These are phyloP conservation scores for Microcyclospora pomicola DNA, from an alignment of 2,329 filamentous ascomycete species.

Conservation along the genomic window DNA sequence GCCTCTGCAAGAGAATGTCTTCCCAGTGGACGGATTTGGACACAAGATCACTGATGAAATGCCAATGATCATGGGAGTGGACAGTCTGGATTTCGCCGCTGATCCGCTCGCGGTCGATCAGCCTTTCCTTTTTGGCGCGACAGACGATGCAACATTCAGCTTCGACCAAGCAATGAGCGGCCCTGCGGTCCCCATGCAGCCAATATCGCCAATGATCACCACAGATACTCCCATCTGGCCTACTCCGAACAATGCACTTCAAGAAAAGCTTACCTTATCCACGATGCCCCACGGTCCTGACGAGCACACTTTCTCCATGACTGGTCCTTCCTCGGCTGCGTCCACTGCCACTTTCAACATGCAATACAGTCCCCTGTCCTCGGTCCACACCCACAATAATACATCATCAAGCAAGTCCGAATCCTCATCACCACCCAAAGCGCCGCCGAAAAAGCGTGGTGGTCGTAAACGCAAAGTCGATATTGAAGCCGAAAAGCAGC, in stretches of 20 bases:
- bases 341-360: constrained; percentile 13
- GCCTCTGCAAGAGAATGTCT: constrained; percentile 19
- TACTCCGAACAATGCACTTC: constrained; percentile 9
- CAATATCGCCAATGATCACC: constrained; percentile 12
- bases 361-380: constrained; percentile 20
- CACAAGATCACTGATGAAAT: constrained; percentile 12
- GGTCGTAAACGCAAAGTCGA: constrained; percentile 24
- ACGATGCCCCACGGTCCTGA: constrained; percentile 6
- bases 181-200: constrained; percentile 4
- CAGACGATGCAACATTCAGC: constrained; percentile 15
- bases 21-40: constrained; percentile 13
- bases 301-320: constrained; percentile 6
- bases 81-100: constrained; percentile 15
- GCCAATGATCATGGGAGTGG: constrained; percentile 22
- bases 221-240: constrained; percentile 14
- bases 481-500: constrained; percentile 8
- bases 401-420: constrained; percentile 10
- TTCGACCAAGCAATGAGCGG: constrained; percentile 12
- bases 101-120: constrained; percentile 9
- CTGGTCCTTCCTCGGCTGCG: constrained; percentile 6
- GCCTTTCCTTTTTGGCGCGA: constrained; percentile 16
- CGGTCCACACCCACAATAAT: constrained; percentile 15
- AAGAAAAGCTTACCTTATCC: constrained; percentile 10
- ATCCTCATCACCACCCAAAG: constrained; percentile 13
- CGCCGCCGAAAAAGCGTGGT: constrained; percentile 21